A percentile compares a stretch with the other conserved stretches of the same genome.
These are phyloP conservation scores for Rhizoclosmatium globosum DNA, from an alignment of 192 early-diverging fungal species.

Conservation along the genomic window DNA sequence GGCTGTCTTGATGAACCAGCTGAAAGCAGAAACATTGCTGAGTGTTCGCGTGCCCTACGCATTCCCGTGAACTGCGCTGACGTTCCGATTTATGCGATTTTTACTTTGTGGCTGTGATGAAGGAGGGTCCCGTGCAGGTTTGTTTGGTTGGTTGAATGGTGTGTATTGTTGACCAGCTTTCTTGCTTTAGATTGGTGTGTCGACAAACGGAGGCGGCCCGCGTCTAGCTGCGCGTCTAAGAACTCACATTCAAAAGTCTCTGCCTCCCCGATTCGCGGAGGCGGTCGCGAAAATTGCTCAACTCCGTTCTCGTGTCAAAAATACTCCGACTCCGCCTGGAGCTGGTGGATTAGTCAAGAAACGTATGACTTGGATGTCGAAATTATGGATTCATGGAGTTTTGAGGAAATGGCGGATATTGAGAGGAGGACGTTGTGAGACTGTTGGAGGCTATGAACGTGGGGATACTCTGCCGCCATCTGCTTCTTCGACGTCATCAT, in stretches of 20 bases:
- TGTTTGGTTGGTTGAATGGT: background rate
- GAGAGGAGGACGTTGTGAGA: slow-evolving; percentile 62
- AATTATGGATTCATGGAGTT: slow-evolving; percentile 62
- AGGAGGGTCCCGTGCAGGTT: slow-evolving; percentile 44
- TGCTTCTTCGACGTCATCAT: background rate
- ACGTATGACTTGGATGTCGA: background rate
- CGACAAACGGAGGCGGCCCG: slow-evolving; percentile 88
- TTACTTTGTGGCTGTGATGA: slow-evolving; percentile 88
- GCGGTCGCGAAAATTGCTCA: slow-evolving; percentile 50
- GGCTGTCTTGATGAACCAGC: slow-evolving; percentile 20
- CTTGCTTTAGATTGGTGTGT: slow-evolving; percentile 85
- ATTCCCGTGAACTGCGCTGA: slow-evolving; percentile 95
- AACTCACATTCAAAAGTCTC: slow-evolving; percentile 59
- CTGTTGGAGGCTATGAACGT: slow-evolving; percentile 68
- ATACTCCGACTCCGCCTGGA: slow-evolving; percentile 49
- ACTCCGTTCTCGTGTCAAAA: slow-evolving; percentile 55
- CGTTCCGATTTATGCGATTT: slow-evolving; percentile 92
- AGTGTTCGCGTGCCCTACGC: slow-evolving; percentile 43
- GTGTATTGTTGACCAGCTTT: background rate
- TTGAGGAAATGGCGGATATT: slow-evolving; percentile 74
- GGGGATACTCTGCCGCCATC: slow-evolving; percentile 31
- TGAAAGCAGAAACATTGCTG: background rate
- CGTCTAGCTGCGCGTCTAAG: slow-evolving; percentile 86
- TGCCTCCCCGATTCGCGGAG: slow-evolving; percentile 25
- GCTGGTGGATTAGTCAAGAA: background rate